Evolutionary conservation across 2,329 filamentous ascomycete species (phyloP).

Genomic region (Leptoxyphium fumago): DNA sequence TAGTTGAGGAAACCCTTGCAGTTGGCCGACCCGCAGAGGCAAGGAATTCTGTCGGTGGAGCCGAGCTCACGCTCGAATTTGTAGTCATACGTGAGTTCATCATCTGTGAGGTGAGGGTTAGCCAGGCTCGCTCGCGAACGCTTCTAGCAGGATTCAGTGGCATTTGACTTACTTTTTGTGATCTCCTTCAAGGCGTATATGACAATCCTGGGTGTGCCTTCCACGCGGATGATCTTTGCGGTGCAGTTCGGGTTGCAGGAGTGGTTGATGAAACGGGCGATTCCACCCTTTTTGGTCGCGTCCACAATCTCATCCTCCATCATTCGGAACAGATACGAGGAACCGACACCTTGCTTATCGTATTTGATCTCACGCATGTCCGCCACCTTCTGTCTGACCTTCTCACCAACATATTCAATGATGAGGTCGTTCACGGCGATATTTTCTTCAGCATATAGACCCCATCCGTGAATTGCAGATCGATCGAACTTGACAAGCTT

Average conservation of each 20-base stretch:
- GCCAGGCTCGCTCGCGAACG: constrained; percentile 13
- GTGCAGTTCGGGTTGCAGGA: constrained; percentile 98
- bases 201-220: constrained; percentile 95
- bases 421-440: constrained; percentile 98
- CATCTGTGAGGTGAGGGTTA: constrained; percentile 45
- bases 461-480: constrained; percentile 98
- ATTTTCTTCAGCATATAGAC: constrained; percentile 92
- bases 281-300: constrained; percentile 95
- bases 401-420: constrained; percentile 97
- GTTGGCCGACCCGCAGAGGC: constrained; percentile 85
- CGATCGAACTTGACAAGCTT: constrained; percentile 97
- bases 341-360: constrained; percentile 90
- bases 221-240: constrained; percentile 97
- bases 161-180: constrained; percentile 61
- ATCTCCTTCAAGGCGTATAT: constrained; percentile 97
- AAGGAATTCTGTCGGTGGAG: constrained; percentile 88
- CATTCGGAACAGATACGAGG: constrained; percentile 94
- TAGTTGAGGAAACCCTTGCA: constrained; percentile 99
- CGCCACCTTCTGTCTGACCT: constrained; percentile 92
- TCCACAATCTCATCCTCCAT: constrained; percentile 96
- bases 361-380: constrained; percentile 87
- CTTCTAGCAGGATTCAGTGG: background rate
- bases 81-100: constrained; percentile 99
- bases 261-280: constrained; percentile 97
- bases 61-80: constrained; percentile 98